phyloP scores from a whole-genome alignment of 768 basidiomycete genomes.

The Hirschioporus abietinus region DNA sequence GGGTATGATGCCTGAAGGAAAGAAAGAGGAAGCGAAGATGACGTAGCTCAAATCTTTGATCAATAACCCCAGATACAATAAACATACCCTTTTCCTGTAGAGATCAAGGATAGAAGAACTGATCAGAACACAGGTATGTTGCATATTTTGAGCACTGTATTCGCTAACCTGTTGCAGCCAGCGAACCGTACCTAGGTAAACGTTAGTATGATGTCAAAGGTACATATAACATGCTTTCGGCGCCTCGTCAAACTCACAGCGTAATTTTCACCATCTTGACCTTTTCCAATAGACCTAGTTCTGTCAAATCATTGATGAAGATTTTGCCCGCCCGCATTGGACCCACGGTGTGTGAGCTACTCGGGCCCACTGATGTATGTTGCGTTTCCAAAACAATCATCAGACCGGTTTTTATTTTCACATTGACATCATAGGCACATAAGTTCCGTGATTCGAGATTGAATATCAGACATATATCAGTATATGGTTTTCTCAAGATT shows the following conservation, averaged over 20 bases:
- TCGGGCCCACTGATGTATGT: conserved; percentile 52
- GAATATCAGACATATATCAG: neutral
- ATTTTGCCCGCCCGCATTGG: conserved; percentile 93
- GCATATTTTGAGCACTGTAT: neutral
- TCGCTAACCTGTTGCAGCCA: conserved; percentile 80
- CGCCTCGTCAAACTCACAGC: conserved; percentile 43
- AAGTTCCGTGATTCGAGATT: neutral
- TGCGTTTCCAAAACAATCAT: conserved; percentile 35
- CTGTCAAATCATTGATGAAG: conserved; percentile 71
- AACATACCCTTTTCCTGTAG: conserved; percentile 68
- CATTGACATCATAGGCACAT: conserved; percentile 13
- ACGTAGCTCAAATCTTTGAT: conserved; percentile 7
- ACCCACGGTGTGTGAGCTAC: conserved; percentile 63
- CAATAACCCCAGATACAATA: conserved; percentile 4
- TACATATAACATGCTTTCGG: neutral
- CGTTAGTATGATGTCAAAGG: conserved; percentile 6
- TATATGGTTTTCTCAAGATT: neutral
- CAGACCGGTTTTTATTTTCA: neutral
- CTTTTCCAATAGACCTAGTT: conserved; percentile 65
- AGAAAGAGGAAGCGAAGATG: conserved; percentile 7
- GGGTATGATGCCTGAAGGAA: conserved; percentile 70
- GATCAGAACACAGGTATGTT: conserved; percentile 6
- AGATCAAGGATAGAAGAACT: conserved; percentile 5
- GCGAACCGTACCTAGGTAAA: conserved; percentile 69
- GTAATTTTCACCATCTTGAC: conserved; percentile 80